Evolutionary conservation across 2,329 filamentous ascomycete species (phyloP), one percentile per base, ranked within the genome.

Genomic region (Nigrospora oryzae): DNA sequence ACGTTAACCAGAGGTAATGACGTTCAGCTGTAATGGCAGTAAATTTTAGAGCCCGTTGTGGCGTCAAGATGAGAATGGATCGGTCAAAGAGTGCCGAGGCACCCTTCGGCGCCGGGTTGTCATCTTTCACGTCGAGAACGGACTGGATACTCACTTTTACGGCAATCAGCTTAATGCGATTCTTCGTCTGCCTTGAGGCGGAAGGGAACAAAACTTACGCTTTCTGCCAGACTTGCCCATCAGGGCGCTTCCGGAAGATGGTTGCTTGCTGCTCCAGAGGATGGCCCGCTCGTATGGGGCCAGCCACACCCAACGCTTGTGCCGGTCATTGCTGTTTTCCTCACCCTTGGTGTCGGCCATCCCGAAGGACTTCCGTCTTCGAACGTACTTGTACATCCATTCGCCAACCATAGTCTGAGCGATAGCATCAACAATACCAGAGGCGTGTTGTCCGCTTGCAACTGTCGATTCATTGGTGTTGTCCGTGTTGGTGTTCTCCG

Each of bases 361-460:
- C 16, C 89, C 89, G 61, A 98, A 97, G 0, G 91, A 94, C 67
- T 90, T 96, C 52, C 91, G 81, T 61, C 87, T 79, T 42, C 87
- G 78, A 32, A 91, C 85, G 57, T 94, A 93, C 64, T 94, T 94
- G 71, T 84, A 90, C 86, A 94, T 91, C 86, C 88, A 93, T 58
- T 97, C 93, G 34, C 93, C 93, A 30, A 98, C 89, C 93, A 98
- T 98, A 0, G 91, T 94, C 60, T 95, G 90, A 2, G 93, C 90
- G 63, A 98, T 97, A 4, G 93, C 89, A 67, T 97, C 93, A 6
- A 98, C 91, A 13, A 97, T 88, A 38, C 82, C 85, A 0, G 84
- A 84, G 37, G 83, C 79, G 53, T 89, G 83, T 30, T 79, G 74
- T 17, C 40, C 40, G 31, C 40, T 42, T 4, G 8, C 19, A 31